phyloP scores from a whole-genome alignment of 2,329 filamentous ascomycete species.

The Fusarium heterosporum region DNA sequence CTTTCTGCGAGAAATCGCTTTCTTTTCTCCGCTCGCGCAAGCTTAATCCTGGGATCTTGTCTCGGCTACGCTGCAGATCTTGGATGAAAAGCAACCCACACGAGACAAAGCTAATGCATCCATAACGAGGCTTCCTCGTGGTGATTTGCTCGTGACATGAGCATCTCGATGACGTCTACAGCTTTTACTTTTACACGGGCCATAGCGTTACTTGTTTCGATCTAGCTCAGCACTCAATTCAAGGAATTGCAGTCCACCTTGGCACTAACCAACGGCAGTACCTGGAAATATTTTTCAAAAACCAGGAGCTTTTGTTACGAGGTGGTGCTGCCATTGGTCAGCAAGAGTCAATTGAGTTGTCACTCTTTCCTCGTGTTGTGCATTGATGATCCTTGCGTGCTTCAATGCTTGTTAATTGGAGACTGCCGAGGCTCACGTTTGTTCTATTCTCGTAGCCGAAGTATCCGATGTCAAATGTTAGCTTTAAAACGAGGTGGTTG shows the following conservation, averaged over 20 bases:
- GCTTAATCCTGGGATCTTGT: constrained; percentile 7
- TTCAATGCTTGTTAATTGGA: constrained; percentile 20
- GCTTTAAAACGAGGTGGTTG: not conserved
- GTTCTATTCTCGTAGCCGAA: not conserved
- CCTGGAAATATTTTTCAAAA: constrained; percentile 22
- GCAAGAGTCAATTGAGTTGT: not conserved
- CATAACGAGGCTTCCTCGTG: not conserved
- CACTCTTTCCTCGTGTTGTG: not conserved
- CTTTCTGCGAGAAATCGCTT: not conserved
- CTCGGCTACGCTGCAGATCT: constrained; percentile 14
- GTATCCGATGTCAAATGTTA: not conserved
- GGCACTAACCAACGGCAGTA: constrained; percentile 28
- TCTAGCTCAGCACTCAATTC: constrained; percentile 26
- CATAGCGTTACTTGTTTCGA: constrained; percentile 9
- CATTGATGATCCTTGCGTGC: constrained; percentile 1
- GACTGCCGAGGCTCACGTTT: not conserved
- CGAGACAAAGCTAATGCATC: not conserved
- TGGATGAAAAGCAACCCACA: not conserved
- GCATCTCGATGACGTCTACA: not conserved
- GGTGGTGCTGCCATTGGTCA: not conserved
- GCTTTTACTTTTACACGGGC: not conserved
- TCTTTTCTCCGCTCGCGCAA: constrained; percentile 22
- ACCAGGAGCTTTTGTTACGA: constrained; percentile 17
- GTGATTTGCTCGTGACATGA: not conserved
- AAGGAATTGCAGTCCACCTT: constrained; percentile 15